Evolutionary conservation across 1,139 yeast species (phyloP).

Genomic region (Spencermartinsiella ligniputridi): DNA sequence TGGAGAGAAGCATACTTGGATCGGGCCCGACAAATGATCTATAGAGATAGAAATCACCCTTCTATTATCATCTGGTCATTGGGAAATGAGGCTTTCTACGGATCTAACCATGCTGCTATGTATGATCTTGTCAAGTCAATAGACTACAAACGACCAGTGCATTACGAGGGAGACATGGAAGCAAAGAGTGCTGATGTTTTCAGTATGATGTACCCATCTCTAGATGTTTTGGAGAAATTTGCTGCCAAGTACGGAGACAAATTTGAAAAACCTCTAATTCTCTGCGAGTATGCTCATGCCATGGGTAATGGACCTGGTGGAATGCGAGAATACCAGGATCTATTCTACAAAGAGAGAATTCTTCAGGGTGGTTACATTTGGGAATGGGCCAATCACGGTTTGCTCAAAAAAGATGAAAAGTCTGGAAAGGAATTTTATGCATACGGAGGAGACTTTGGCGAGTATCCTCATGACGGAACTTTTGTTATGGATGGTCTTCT

Average conservation of each 20-base stretch:
- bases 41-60: slow-evolving; percentile 35
- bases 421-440: slow-evolving; percentile 20
- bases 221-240: slow-evolving; percentile 16
- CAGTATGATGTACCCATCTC: slow-evolving; percentile 33
- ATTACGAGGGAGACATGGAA: slow-evolving; percentile 30
- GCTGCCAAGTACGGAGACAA: slow-evolving; percentile 22
- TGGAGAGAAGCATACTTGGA: slow-evolving; percentile 36
- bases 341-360: slow-evolving; percentile 28
- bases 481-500: slow-evolving; percentile 36
- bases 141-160: slow-evolving; percentile 32
- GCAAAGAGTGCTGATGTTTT: slow-evolving; percentile 32
- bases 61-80: slow-evolving; percentile 36
- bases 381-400: slow-evolving; percentile 40
- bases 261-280: slow-evolving; percentile 31
- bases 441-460: slow-evolving; percentile 38
- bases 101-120: slow-evolving; percentile 32
- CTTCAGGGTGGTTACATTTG: slow-evolving; percentile 39
- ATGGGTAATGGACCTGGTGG: slow-evolving; percentile 40
- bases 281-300: slow-evolving; percentile 39
- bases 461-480: slow-evolving; percentile 34
- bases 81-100: slow-evolving; percentile 37
- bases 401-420: slow-evolving; percentile 13
- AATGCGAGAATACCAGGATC: slow-evolving; percentile 32
- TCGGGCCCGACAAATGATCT: slow-evolving; percentile 32
- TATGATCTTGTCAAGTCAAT: slow-evolving; percentile 24